Conservation (phyloP, 345 rosid genomes). For the Gossypium sturtianum region DNA sequence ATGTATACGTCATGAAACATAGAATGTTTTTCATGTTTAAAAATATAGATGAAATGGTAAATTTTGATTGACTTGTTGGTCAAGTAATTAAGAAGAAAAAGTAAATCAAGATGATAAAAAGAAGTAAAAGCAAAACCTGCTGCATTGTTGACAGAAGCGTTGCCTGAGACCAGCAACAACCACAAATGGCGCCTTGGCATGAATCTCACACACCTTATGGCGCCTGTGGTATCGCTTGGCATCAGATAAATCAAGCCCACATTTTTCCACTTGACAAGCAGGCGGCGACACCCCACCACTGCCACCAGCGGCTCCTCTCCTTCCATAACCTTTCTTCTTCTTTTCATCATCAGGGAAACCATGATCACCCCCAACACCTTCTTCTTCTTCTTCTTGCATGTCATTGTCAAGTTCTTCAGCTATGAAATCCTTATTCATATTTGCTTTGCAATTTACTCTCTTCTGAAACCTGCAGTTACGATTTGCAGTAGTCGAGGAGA, state of each 20-base stretch:
- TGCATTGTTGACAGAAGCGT: constrained; percentile 90
- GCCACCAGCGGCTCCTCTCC: constrained; percentile 22
- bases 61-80: background rate
- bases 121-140: constrained; percentile 49
- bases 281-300: constrained; percentile 33
- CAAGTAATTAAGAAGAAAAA: background rate
- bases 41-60: background rate
- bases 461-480: constrained; percentile 26
- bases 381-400: constrained; percentile 41
- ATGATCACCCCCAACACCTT: constrained; percentile 3
- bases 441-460: constrained; percentile 26
- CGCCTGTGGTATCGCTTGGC: constrained; percentile 77
- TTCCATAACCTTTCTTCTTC: constrained; percentile 33
- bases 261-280: constrained; percentile 63
- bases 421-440: constrained; percentile 24
- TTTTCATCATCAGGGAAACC: constrained; percentile 34
- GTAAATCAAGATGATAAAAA: background rate
- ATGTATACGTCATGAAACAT: background rate
- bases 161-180: constrained; percentile 58
- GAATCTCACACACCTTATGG: constrained; percentile 84
- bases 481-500: constrained; percentile 19
- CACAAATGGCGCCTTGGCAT: constrained; percentile 64
- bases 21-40: no score
- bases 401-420: constrained; percentile 52
- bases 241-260: constrained; percentile 52